Conservation (phyloP, 768 basidiomycete species). For the Cystobasidium ongulense region DNA sequence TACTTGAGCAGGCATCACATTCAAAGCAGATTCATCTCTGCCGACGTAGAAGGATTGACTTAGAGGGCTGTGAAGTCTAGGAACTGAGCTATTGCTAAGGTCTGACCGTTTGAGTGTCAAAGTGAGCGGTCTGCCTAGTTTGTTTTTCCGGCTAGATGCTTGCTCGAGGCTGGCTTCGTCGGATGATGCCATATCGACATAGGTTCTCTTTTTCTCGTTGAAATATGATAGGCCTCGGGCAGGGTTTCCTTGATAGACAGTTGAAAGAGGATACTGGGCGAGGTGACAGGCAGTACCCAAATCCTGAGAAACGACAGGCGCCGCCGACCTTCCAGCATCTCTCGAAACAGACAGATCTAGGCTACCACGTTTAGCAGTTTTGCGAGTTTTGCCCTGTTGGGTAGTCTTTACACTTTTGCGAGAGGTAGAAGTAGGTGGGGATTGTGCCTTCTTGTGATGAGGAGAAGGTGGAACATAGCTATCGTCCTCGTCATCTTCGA, state of each 20-base stretch:
- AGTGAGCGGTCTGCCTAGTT: not conserved
- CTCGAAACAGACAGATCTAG: not conserved
- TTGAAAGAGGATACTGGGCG: no score
- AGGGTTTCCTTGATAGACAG: not conserved
- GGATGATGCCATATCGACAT: not conserved
- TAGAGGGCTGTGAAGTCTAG: not conserved
- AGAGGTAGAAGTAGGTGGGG: not conserved
- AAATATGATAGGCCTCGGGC: not conserved
- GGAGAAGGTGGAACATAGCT: not conserved
- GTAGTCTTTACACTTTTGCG: not conserved
- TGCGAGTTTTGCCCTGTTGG: not conserved
- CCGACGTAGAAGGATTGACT: not conserved
- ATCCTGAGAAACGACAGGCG: no score
- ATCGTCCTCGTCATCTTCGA: slow-evolving; percentile 4
- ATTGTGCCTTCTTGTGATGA: not conserved
- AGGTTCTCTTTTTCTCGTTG: not conserved
- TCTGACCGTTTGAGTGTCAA: not conserved
- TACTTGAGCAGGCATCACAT: not conserved
- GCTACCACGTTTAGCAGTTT: not conserved
- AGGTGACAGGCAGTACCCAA: no score
- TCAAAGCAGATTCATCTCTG: not conserved
- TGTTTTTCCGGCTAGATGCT: not conserved
- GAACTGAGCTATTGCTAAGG: not conserved
- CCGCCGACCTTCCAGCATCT: not conserved
- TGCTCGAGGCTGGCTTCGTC: not conserved